Conservation (phyloP, 306 rosid genomes). For the Cajanus cajan region DNA sequence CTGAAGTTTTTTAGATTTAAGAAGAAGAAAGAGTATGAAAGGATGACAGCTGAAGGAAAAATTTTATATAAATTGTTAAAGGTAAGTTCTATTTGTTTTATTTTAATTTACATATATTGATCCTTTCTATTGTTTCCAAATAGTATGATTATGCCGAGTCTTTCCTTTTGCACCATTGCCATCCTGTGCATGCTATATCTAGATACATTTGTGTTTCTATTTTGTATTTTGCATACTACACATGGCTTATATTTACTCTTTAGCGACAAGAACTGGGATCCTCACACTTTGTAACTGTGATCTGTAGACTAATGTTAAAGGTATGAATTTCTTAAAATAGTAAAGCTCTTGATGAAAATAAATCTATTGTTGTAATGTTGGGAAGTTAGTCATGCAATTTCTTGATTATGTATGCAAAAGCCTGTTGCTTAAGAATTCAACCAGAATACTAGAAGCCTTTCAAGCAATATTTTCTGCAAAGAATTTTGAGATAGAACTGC, state of each 20-base stretch:
- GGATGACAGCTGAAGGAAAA: constrained; percentile 87
- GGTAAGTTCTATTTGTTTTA: constrained; percentile 39
- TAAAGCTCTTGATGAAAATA: neutral
- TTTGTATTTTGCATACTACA: neutral
- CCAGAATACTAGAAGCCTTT: neutral
- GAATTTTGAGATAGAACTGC: neutral
- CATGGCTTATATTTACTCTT: constrained; percentile 8
- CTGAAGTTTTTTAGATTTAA: constrained; percentile 78
- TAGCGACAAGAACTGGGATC: neutral
- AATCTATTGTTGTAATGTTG: neutral
- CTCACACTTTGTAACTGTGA: neutral
- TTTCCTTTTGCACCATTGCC: neutral
- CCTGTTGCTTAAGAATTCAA: neutral
- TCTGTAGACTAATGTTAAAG: neutral
- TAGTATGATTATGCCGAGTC: constrained; percentile 4
- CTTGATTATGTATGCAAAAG: neutral
- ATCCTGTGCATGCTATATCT: neutral
- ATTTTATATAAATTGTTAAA: constrained; percentile 62
- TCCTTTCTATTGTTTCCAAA: constrained; percentile 10
- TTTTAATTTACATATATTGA: neutral
- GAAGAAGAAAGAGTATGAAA: constrained; percentile 76
- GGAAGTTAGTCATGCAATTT: neutral
- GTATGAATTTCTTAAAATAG: neutral
- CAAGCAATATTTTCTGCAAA: neutral
- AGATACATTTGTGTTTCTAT: neutral